A percentile compares a stretch with the other conserved stretches of the same genome.
These are phyloP conservation scores for Botrytis cinerea DNA, from an alignment of 2,329 filamentous ascomycete genomes.

Conservation along the genomic window DNA sequence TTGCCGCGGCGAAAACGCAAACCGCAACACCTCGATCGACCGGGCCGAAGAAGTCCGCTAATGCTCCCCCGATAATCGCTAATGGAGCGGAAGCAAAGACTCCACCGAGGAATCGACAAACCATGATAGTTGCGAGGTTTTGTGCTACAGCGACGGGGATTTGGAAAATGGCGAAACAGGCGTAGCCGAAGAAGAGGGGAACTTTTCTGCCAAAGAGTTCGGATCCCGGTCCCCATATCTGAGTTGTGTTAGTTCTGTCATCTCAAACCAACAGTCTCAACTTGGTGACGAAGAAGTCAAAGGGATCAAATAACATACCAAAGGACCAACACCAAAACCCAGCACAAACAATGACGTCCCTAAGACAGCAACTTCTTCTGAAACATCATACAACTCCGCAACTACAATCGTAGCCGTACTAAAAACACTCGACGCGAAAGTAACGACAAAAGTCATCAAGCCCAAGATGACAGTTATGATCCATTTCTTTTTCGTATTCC, in stretches of 20 bases:
- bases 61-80: conserved; percentile 55
- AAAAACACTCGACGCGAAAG: conserved; percentile 40
- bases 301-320: conserved; percentile 46
- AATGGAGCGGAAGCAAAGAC: conserved; percentile 53
- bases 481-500: conserved; percentile 36
- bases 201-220: conserved; percentile 52
- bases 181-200: conserved; percentile 52
- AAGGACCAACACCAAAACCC: conserved; percentile 70
- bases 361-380: conserved; percentile 56
- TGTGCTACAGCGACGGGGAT: conserved; percentile 56
- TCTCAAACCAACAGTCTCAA: too few relatives aligned
- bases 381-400: conserved; percentile 32
- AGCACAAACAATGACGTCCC: conserved; percentile 68
- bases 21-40: conserved; percentile 64
- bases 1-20: conserved; percentile 58
- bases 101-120: conserved; percentile 56
- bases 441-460: conserved; percentile 42
- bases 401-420: conserved; percentile 33
- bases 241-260: neutral
- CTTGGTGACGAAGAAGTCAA: neutral
- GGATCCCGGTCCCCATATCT: conserved; percentile 47
- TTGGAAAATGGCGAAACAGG: conserved; percentile 54
- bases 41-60: conserved; percentile 64
- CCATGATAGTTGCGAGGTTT: conserved; percentile 55
- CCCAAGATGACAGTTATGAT: conserved; percentile 38